Evolutionary conservation across 1,284 basidiomycete genomes (phyloP).

Genomic region (Ganoderma lucidum): DNA sequence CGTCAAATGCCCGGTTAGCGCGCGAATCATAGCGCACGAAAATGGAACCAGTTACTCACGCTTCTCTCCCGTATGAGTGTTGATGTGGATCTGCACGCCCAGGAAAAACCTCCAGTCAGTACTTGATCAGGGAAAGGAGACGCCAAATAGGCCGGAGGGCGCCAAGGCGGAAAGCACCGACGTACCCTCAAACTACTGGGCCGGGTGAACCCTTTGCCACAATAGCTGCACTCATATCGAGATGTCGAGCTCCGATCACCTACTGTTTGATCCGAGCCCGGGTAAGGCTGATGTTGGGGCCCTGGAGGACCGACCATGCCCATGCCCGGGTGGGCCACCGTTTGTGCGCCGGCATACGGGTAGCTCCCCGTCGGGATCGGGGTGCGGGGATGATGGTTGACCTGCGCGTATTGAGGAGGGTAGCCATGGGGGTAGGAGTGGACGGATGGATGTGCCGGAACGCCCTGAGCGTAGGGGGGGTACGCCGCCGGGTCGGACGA

Average conservation of each 20-base stretch:
- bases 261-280: conserved; percentile 31
- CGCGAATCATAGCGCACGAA: conserved; percentile 14
- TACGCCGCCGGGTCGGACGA: conserved; percentile 31
- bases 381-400: conserved; percentile 30
- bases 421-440: conserved; percentile 30
- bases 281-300: conserved; percentile 31
- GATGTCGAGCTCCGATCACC: conserved; percentile 43
- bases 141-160: not conserved
- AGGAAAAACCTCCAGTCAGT: conserved; percentile 8
- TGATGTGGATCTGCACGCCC: conserved; percentile 74
- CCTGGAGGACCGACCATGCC: conserved; percentile 11
- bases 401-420: conserved; percentile 30
- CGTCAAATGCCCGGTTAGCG: conserved; percentile 26
- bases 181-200: conserved; percentile 82
- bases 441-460: conserved; percentile 19
- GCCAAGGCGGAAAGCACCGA: conserved; percentile 9
- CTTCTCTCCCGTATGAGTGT: conserved; percentile 87
- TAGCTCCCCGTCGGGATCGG: conserved; percentile 40
- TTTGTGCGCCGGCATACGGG: conserved; percentile 41
- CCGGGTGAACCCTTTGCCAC: conserved; percentile 81
- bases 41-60: conserved; percentile 57
- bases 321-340: conserved; percentile 30
- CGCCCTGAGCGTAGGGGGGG: conserved; percentile 23
- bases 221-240: conserved; percentile 81
- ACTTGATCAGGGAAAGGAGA: conserved; percentile 20